Conservation (phyloP, 2,329 filamentous ascomycete genomes). For the Sporothrix dimorphospora region DNA sequence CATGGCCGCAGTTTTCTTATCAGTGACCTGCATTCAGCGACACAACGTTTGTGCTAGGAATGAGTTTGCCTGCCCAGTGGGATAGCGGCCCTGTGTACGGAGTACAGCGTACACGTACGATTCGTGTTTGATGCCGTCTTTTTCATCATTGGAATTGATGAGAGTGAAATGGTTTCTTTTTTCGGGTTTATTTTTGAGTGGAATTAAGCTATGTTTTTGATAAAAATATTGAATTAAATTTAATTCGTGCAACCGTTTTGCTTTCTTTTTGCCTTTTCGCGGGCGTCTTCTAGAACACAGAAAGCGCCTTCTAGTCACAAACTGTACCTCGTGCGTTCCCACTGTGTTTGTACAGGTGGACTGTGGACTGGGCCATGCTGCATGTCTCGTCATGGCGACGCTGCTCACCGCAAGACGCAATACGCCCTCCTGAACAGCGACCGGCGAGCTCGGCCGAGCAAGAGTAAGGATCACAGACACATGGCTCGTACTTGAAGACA, state of each 20-base stretch:
- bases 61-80: constrained; percentile 1
- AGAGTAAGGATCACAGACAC: too few relatives aligned
- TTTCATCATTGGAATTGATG: not conserved
- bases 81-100: not conserved
- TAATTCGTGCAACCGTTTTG: not conserved
- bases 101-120: not conserved
- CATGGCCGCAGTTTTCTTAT: constrained; percentile 13
- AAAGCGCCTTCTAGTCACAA: not conserved
- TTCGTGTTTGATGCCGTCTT: not conserved
- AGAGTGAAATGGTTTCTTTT: too few relatives aligned
- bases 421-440: not conserved
- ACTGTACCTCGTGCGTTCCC: not conserved
- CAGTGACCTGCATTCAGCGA: not conserved
- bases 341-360: not conserved
- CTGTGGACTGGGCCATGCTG: not conserved
- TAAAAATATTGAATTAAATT: not conserved
- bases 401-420: constrained; percentile 10
- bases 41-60: not conserved
- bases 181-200: not conserved
- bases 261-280: not conserved
- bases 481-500: too few relatives aligned
- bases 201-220: not conserved
- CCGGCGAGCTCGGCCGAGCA: constrained; percentile 3
- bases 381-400: not conserved
- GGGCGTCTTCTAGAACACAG: not conserved